These are phyloP conservation scores for Selaginella tamariscina DNA, from an alignment of 75 land plant species.

Conservation along the genomic window DNA sequence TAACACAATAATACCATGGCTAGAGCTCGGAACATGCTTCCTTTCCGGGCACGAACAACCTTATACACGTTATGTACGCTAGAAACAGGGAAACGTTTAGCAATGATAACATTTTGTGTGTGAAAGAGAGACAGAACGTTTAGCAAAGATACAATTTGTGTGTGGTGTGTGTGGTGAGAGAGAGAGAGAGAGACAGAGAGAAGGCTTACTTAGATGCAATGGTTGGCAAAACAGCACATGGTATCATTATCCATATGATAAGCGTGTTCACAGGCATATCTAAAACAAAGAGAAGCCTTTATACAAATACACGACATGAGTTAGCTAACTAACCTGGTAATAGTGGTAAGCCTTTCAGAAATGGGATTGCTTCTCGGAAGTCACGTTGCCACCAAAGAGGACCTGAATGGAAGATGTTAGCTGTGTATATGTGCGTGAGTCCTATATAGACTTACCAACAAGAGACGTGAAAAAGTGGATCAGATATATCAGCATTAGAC, in stretches of 20 bases:
- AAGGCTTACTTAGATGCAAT: constrained; percentile 65
- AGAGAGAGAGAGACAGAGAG: too few relatives aligned
- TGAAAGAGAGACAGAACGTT: too few relatives aligned
- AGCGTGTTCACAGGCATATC: constrained; percentile 42
- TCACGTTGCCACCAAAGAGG: constrained; percentile 76
- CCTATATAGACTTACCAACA: constrained; percentile 40
- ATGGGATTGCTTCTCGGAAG: constrained; percentile 41
- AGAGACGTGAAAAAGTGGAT: constrained; percentile 66
- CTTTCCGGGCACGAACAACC: constrained; percentile 64
- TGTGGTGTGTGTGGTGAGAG: too few relatives aligned
- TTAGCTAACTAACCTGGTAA: constrained; percentile 36
- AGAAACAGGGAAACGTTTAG: neutral
- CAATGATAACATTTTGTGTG: too few relatives aligned
- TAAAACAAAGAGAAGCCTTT: constrained; percentile 17
- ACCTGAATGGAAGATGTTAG: constrained; percentile 31
- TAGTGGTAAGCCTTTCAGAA: constrained; percentile 46
- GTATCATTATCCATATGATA: constrained; percentile 42
- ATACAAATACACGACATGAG: neutral
- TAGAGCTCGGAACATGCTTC: constrained; percentile 75
- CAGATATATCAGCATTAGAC: constrained; percentile 78
- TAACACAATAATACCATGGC: constrained; percentile 96
- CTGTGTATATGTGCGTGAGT: too few relatives aligned
- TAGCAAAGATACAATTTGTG: too few relatives aligned
- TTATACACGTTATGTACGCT: constrained; percentile 73
- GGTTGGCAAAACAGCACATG: constrained; percentile 67